Percentiles rank a stretch among this genome's conserved stretches.
These are phyloP conservation scores for Aspergillus leporis DNA, from an alignment of 495 filamentous ascomycete species.

Conservation along the genomic window DNA sequence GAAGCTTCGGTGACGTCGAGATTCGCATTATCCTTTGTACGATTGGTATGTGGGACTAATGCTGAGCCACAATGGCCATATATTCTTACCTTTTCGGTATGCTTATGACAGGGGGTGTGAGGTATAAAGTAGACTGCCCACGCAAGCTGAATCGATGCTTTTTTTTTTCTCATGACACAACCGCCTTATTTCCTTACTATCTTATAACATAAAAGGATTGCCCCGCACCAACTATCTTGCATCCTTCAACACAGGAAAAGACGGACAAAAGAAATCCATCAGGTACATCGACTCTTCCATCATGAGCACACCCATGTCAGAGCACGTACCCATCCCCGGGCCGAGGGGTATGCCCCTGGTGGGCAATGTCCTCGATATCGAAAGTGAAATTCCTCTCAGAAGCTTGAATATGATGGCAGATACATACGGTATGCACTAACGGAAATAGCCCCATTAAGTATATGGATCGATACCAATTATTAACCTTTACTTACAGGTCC, in stretches of 20 bases:
- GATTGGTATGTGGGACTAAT: neutral
- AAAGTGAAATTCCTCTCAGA: conserved; percentile 50
- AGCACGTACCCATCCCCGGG: conserved; percentile 51
- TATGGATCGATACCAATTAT: neutral
- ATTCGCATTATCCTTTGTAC: neutral
- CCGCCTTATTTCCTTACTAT: too few relatives aligned
- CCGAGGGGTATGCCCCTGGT: conserved; percentile 62
- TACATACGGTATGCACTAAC: conserved; percentile 53
- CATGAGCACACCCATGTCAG: conserved; percentile 21
- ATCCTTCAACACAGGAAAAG: too few relatives aligned
- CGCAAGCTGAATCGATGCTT: neutral
- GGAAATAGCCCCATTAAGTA: neutral
- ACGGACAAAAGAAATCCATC: neutral
- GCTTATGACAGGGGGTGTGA: neutral
- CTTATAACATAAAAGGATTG: too few relatives aligned
- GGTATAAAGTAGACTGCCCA: neutral
- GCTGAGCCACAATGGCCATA: neutral
- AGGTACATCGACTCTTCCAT: neutral
- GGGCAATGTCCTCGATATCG: conserved; percentile 63
- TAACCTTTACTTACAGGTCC: conserved; percentile 37
- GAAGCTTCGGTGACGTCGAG: neutral
- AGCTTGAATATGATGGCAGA: conserved; percentile 59
- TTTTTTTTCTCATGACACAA: neutral
- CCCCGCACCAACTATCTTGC: too few relatives aligned
- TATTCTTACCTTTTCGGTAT: neutral